phyloP scores from a whole-genome alignment of 2,329 filamentous ascomycete species.

The Paraphoma sp. region DNA sequence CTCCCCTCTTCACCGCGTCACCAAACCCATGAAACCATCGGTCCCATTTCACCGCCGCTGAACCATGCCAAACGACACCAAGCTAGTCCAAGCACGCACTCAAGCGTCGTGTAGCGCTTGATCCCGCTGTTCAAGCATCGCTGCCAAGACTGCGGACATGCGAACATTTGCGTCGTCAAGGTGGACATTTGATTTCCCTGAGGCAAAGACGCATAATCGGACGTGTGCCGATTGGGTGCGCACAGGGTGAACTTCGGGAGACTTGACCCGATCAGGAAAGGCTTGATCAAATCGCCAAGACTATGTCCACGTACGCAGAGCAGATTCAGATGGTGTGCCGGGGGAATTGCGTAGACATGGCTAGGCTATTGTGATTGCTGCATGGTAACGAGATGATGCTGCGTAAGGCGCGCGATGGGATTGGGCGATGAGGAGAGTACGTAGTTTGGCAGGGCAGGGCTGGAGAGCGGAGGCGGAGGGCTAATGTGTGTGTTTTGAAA shows the following conservation, averaged over 20 bases:
- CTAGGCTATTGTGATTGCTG: not conserved
- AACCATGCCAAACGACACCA: no score
- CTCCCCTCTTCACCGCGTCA: no score
- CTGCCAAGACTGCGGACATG: no score
- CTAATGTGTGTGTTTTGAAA: not conserved
- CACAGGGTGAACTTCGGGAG: not conserved
- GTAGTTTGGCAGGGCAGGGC: not conserved
- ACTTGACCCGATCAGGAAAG: not conserved
- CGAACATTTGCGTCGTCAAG: no score
- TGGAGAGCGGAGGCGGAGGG: not conserved
- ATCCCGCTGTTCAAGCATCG: no score
- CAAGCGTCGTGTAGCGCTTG: no score
- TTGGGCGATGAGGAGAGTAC: not conserved
- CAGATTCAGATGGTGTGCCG: not conserved
- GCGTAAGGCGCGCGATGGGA: not conserved
- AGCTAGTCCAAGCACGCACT: no score
- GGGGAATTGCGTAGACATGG: not conserved
- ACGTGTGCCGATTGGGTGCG: not conserved
- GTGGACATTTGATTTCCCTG: not conserved
- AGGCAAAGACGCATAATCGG: not conserved
- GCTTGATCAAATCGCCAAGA: not conserved
- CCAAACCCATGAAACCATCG: no score
- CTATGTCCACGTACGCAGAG: not conserved
- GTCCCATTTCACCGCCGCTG: no score
- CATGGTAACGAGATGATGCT: not conserved